Base-by-base conservation (phyloP, 169 alveolate genomes). In the Plasmodium blacklocki region DNA sequence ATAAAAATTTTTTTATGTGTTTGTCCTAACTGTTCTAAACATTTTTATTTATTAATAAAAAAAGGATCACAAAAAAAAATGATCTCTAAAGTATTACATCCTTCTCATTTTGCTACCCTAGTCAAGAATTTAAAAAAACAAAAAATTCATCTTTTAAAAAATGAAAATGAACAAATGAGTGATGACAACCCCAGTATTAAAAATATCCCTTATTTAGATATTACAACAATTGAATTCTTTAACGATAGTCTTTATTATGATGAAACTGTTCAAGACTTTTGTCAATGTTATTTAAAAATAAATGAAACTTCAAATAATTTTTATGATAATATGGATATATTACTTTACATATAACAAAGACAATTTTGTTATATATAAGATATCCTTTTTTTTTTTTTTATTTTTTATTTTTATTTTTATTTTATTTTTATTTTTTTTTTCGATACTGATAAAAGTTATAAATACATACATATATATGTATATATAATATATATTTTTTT, bases 1-100 rank as follows among this genome's bases (percentile, higher is more conserved):
- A 26, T 11, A 21, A 21, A 62, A 63, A 74, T 62, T 43, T 74
- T 63, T 56, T 26, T 67, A 63, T 76, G 88, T 47, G 75, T 76
- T 23, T 76, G 88, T n/a, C 88, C 88, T 7, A 64, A 76, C 19
- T 76, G 88, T 56, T 52, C 21, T 63, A 76, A 76, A 64, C 21
- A 58, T 32, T 76, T 76, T 54, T 76, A 76, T 66, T 67, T 76
- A 11, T 76, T 76, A 67, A 23, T 76, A 64, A 76, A 64, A 67
- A 76, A 64, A 67, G 15, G 26, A 14, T 52, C 76, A 63, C 63
- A 52, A 43, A 64, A 64, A 67, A 76, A 76, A 54, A 23, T 64
- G 54, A 54, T 26, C 15, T 58, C 88, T n/a, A 76, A 67, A 52
- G 88, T 76, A 63, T 63, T 76, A 19, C 56, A 59, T n/a, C 88